These are phyloP conservation scores for Xylaria acuta DNA, from an alignment of 495 filamentous ascomycete genomes.

Conservation along the genomic window DNA sequence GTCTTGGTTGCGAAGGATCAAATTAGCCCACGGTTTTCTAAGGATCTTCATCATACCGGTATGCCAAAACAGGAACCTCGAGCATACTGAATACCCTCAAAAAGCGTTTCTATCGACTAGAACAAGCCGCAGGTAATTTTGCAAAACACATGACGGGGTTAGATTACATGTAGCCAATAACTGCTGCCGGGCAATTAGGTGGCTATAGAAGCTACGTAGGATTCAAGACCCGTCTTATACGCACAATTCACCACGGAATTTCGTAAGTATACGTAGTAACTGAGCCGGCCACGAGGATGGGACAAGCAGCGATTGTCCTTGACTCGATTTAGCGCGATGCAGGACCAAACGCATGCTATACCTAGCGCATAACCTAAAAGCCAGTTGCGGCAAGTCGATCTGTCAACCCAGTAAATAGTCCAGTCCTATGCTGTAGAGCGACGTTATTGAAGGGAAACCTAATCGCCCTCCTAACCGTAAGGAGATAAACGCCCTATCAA, in stretches of 20 bases:
- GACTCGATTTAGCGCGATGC: background rate
- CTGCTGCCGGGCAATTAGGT: background rate
- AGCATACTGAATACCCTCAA: background rate
- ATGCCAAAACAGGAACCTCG: background rate
- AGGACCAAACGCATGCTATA: background rate
- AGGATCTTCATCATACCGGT: slow-evolving; percentile 1
- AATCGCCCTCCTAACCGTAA: slow-evolving; percentile 6
- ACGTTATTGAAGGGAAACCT: background rate
- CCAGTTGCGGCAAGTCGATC: background rate
- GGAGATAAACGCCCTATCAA: slow-evolving; percentile 8
- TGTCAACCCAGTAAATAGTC: background rate
- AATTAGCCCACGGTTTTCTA: background rate
- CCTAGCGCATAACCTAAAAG: background rate
- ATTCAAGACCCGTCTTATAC: background rate
- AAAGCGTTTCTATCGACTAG: background rate
- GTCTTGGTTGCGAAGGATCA: slow-evolving; percentile 12
- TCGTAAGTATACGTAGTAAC: background rate
- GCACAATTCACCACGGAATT: background rate
- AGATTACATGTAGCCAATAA: background rate
- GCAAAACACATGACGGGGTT: background rate
- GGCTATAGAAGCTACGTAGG: background rate
- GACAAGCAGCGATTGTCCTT: background rate
- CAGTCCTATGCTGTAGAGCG: background rate
- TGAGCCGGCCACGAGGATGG: background rate
- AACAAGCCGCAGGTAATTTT: background rate